Percentiles rank a stretch among this genome's conserved stretches.
Conservation (phyloP, 208 protist species). For the Crithidia sp. region DNA sequence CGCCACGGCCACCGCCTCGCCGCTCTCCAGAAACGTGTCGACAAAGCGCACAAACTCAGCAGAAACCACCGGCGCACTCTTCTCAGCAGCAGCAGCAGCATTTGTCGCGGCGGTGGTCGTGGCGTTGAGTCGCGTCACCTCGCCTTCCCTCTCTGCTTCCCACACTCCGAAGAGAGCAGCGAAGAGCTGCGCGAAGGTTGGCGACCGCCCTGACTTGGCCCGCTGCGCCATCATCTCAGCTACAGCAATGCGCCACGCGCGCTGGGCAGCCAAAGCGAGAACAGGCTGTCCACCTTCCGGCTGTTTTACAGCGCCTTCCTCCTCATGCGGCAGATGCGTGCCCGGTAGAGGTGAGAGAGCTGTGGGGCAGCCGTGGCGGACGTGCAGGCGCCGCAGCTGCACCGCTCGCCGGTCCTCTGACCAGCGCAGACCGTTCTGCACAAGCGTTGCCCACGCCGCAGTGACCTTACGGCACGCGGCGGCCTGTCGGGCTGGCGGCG, state of each 20-base stretch:
- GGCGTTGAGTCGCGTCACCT: neutral
- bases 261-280: neutral
- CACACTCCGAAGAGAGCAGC: constrained; percentile 38
- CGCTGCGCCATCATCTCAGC: constrained; percentile 32
- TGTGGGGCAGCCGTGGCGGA: constrained; percentile 14
- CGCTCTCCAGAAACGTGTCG: constrained; percentile 14
- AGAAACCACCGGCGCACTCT: neutral
- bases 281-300: neutral
- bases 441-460: constrained; percentile 34
- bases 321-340: neutral
- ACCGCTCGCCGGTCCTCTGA: constrained; percentile 16
- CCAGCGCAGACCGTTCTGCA: neutral
- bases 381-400: constrained; percentile 29
- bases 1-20: constrained; percentile 7
- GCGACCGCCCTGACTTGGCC: constrained; percentile 19
- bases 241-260: constrained; percentile 18
- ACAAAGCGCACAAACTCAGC: constrained; percentile 26
- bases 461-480: constrained; percentile 31
- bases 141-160: neutral
- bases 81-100: too few species aligned
- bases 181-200: constrained; percentile 40
- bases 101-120: neutral
- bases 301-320: neutral
- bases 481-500: neutral
- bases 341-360: neutral